Evolutionary conservation across 352 stramenopile genomes (phyloP).

Genomic region (Pythium aquatile): DNA sequence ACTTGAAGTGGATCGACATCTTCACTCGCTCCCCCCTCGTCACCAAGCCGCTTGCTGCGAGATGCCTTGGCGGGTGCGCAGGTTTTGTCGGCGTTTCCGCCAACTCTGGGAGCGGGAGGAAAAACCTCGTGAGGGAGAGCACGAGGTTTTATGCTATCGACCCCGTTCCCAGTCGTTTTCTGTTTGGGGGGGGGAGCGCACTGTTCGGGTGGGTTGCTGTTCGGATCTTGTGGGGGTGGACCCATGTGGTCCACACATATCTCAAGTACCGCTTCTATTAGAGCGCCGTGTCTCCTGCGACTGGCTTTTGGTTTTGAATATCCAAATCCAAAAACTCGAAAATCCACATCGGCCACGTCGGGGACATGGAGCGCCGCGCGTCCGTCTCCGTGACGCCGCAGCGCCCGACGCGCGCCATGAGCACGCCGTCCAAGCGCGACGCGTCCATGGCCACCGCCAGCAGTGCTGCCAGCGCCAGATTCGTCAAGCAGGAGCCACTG

Average conservation of each 20-base stretch:
- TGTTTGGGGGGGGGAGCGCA: not conserved
- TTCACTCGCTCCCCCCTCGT: not conserved
- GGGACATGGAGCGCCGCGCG: not conserved
- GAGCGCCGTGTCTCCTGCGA: slow-evolving; percentile 6
- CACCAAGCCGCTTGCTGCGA: not conserved
- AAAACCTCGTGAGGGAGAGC: not conserved
- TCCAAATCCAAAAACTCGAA: slow-evolving; percentile 29
- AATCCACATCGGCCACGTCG: not conserved
- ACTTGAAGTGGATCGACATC: slow-evolving; percentile 92
- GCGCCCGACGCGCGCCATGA: slow-evolving; percentile 1
- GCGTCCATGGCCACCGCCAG: slow-evolving; percentile 6
- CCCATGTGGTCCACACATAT: slow-evolving; percentile 10
- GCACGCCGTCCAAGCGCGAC: not conserved
- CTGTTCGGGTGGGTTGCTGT: not conserved
- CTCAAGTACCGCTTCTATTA: slow-evolving; percentile 6
- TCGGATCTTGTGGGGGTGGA: not conserved
- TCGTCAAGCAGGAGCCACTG: not conserved
- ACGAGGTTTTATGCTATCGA: not conserved
- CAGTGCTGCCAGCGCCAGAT: not conserved
- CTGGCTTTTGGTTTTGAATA: slow-evolving; percentile 44
- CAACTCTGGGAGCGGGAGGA: not conserved
- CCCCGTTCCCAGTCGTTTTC: not conserved
- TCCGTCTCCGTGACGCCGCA: not conserved
- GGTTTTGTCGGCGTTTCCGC: slow-evolving; percentile 3
- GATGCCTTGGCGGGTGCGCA: not conserved